Evolutionary conservation across 2,329 filamentous ascomycete species (phyloP).

Genomic region (Daldinia sp.): DNA sequence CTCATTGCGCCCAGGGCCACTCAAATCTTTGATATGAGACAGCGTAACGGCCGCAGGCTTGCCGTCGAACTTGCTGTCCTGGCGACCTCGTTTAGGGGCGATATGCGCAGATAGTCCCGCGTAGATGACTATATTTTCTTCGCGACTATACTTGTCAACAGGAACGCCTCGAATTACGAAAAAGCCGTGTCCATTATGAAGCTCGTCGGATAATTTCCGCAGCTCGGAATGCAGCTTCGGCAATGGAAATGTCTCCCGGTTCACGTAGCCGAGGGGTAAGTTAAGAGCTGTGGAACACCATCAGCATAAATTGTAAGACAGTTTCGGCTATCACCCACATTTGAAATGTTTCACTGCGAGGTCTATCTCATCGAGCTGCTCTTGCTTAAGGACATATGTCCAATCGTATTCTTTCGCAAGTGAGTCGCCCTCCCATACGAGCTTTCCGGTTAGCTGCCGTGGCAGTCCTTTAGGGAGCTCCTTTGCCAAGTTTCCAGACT

Average conservation of each 20-base stretch:
- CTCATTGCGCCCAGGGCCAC: constrained; percentile 46
- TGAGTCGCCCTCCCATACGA: constrained; percentile 69
- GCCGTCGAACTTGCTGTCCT: constrained; percentile 62
- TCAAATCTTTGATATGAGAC: constrained; percentile 73
- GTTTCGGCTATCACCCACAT: constrained; percentile 45
- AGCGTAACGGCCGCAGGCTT: constrained; percentile 65
- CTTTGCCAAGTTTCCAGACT: constrained; percentile 56
- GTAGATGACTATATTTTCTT: constrained; percentile 71
- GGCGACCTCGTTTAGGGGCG: constrained; percentile 64
- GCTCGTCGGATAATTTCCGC: constrained; percentile 63
- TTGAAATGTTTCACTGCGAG: constrained; percentile 58
- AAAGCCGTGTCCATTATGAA: constrained; percentile 71
- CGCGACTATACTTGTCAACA: constrained; percentile 63
- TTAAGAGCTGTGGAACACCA: constrained; percentile 49
- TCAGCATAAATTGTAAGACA: neutral
- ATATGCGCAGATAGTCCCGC: constrained; percentile 70
- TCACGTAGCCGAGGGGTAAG: constrained; percentile 58
- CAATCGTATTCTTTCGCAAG: constrained; percentile 64
- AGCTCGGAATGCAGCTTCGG: constrained; percentile 63
- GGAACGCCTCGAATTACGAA: constrained; percentile 70
- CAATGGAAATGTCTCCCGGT: constrained; percentile 66
- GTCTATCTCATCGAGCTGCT: constrained; percentile 64
- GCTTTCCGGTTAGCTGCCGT: constrained; percentile 58
- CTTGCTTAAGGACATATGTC: constrained; percentile 62
- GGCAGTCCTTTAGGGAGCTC: constrained; percentile 65